Evolutionary conservation across 164 flowering plant genomes (phyloP), one percentile per base, ranked within the genome.

Genomic region (Sextonia rubra): DNA sequence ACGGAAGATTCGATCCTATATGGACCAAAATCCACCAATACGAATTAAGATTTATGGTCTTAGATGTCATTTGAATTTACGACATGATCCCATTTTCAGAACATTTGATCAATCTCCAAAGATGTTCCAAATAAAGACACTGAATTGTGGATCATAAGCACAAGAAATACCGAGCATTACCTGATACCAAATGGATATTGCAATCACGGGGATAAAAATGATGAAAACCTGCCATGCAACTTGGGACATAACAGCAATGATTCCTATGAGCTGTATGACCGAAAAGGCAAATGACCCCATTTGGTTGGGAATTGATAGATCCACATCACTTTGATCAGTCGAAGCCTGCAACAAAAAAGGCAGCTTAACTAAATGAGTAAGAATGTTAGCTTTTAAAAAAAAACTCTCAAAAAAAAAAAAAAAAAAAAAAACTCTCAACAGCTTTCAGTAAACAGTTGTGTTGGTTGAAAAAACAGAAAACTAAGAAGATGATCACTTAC

Each of bases 141-240:
- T 61, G 25, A 25, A 25, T 22, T 61, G 11, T 61, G 12, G 64
- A 61, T 22, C 12, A 12, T 12, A 26, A 9, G 2, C 27, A 26
- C 67, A 26, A 26, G 14, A 30, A 22, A 22, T n/a, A 12, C 23
- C 12, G 37, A n/a, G 66, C 64, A 65, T 74, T 84, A 93, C 99
- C 97, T 95, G 91, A 74, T 83, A 93, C 94, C 91, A 93, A 20
- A 91, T 69, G 82, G 89, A 86, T 70, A 71, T 47, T 20, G 84
- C 86, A 75, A 85, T 75, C 1, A 89, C 82, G 22, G 98, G 99
- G 68, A 93, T 81, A 70, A 90, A 92, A 71, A 93, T 37, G 23
- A 93, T 61, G 76, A 91, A 87, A 77, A 95, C 90, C 78, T 85
- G 94, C 99, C 98, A 91, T 14, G 99, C 88, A 67, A 83, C 89